Conservation (phyloP, 1,284 basidiomycete genomes). For the Cutaneotrichosporon cavernicola region DNA sequence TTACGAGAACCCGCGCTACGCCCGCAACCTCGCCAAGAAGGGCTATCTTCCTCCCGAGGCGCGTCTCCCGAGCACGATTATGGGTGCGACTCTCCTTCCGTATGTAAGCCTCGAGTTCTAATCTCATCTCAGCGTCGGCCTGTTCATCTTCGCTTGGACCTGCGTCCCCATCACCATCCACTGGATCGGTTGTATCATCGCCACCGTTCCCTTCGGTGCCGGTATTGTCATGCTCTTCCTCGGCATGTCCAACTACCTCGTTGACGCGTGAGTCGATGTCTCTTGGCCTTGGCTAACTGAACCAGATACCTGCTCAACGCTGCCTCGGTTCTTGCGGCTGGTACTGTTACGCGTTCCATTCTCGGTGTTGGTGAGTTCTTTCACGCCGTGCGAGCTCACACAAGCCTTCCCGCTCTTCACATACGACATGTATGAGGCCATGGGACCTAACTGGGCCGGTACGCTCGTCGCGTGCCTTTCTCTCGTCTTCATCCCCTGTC, state of each 20-base stretch:
- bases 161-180: slow-evolving; percentile 58
- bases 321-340: slow-evolving; percentile 66
- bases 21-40: slow-evolving; percentile 18
- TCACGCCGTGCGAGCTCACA: neutral
- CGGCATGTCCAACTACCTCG: slow-evolving; percentile 56
- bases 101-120: neutral
- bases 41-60: slow-evolving; percentile 51
- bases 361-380: slow-evolving; percentile 55
- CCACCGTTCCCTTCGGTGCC: slow-evolving; percentile 61
- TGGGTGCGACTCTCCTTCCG: slow-evolving; percentile 62
- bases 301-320: slow-evolving; percentile 42
- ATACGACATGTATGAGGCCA: slow-evolving; percentile 59
- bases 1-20: slow-evolving; percentile 35
- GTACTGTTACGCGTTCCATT: slow-evolving; percentile 64
- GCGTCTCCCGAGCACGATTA: slow-evolving; percentile 62
- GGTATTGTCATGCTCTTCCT: slow-evolving; percentile 43
- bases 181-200: slow-evolving; percentile 65
- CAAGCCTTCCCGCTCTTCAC: slow-evolving; percentile 60
- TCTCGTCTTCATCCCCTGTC: slow-evolving; percentile 27
- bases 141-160: slow-evolving; percentile 57
- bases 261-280: slow-evolving; percentile 57
- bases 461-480: slow-evolving; percentile 38
- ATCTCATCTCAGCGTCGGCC: slow-evolving; percentile 16
- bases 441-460: slow-evolving; percentile 63
- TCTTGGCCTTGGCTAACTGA: too few species aligned